Evolutionary conservation across 768 basidiomycete genomes (phyloP).

Genomic region (Xerocomus potaroensis): DNA sequence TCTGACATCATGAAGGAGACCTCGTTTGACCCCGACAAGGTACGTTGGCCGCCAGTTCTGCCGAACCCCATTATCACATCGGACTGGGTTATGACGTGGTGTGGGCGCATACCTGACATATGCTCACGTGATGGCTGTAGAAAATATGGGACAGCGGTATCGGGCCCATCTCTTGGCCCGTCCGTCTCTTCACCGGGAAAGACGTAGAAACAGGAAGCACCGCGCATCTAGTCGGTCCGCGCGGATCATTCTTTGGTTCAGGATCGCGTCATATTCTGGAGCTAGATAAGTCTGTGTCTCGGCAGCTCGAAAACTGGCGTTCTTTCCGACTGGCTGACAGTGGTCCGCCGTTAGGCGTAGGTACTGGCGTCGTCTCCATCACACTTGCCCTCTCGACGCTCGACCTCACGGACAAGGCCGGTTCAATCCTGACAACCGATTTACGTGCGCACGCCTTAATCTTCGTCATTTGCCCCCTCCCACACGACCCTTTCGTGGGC

Average conservation of each 20-base stretch:
- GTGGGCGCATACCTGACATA: background rate
- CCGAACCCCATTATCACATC: background rate
- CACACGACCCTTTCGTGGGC: too few species aligned
- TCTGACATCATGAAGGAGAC: slow-evolving; percentile 73
- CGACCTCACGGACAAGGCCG: slow-evolving; percentile 13
- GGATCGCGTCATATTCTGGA: too few species aligned
- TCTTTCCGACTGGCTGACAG: background rate
- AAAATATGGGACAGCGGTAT: slow-evolving; percentile 98
- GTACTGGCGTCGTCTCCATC: slow-evolving; percentile 79
- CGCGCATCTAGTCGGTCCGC: too few species aligned
- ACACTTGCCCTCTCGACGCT: slow-evolving; percentile 48
- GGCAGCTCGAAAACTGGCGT: too few species aligned
- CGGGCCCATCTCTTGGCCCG: slow-evolving; percentile 78
- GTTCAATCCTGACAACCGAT: slow-evolving; percentile 62
- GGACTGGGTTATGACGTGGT: background rate
- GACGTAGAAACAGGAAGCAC: background rate
- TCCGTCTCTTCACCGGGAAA: slow-evolving; percentile 29
- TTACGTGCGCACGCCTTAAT: slow-evolving; percentile 57
- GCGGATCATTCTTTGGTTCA: too few species aligned
- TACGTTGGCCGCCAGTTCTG: slow-evolving; percentile 30
- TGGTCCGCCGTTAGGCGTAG: slow-evolving; percentile 61
- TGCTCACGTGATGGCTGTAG: slow-evolving; percentile 40
- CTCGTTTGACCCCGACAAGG: slow-evolving; percentile 92
- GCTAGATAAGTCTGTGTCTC: slow-evolving; percentile 61
- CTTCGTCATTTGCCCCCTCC: too few species aligned